phyloP scores from a whole-genome alignment of 805 yeast species.

The Yamadazyma scolyti region DNA sequence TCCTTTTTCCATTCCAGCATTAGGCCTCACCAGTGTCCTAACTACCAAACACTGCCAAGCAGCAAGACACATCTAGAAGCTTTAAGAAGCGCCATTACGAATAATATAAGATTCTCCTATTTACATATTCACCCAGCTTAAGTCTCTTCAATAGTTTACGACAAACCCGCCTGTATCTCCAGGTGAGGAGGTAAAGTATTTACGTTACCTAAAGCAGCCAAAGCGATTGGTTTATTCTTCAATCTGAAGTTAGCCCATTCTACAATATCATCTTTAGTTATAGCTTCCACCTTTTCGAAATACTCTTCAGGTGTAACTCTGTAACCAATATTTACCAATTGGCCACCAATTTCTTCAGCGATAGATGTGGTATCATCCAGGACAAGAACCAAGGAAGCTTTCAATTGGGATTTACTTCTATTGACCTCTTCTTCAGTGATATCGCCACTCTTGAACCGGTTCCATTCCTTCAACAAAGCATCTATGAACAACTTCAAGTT shows the following conservation, averaged over 20 bases:
- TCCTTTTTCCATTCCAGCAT: no score
- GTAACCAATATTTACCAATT: conserved; percentile 88
- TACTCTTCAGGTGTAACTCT: conserved; percentile 72
- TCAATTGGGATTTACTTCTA: conserved; percentile 90
- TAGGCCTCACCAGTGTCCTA: no score
- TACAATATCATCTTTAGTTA: conserved; percentile 74
- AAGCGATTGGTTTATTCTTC: conserved; percentile 73
- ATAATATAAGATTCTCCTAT: no score
- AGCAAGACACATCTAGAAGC: no score
- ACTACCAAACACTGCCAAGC: no score
- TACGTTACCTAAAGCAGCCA: conserved; percentile 89
- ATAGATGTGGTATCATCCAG: conserved; percentile 93
- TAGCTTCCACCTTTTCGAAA: conserved; percentile 69
- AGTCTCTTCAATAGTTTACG: no score
- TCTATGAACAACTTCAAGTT: conserved; percentile 65
- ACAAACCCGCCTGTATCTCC: conserved; percentile 43
- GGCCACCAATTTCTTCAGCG: conserved; percentile 98
- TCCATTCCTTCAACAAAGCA: conserved; percentile 85
- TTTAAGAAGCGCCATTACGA: no score
- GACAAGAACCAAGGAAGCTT: conserved; percentile 85
- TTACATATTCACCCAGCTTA: no score
- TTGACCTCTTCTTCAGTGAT: conserved; percentile 83
- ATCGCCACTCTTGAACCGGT: conserved; percentile 72
- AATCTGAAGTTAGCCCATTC: conserved; percentile 85
- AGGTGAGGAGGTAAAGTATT: conserved; percentile 64